Base-by-base conservation (phyloP, 768 basidiomycete species). In the Suillus tomentosus region DNA sequence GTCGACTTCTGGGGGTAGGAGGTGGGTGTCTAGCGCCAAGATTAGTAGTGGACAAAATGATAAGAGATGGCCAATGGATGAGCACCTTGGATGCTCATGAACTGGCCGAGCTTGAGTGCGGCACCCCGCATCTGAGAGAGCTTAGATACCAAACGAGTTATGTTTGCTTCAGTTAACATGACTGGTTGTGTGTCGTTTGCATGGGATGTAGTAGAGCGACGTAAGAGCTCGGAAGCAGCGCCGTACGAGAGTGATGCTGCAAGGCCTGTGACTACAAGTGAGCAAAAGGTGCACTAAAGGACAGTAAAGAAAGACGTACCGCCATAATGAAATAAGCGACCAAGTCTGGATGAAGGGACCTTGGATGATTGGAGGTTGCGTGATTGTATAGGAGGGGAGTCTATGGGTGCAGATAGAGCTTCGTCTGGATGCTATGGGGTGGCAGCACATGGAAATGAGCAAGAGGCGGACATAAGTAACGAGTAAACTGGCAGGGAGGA, bases 71-170 rank as follows among this genome's bases (percentile, higher is more conserved):
- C 8, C 4, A 5, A 24, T 27, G 17, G 3, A 47, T 7, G 66
- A 75, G 15, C 22, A 86, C 87, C 95, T 83, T 99, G 97, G 39
- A 99, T 98, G 73, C 95, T 96, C 82, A 99, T 83, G 72, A 99
- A 99, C 72, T 99, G 97, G 0, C 97, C 97, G 2, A 99, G 79
- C 76, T 99, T 99, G 65, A 99, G 81, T 1, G 97, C 97, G 0
- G 97, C 97, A 0, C 96, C 96, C 15, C 96, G 82, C 97, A 99
- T 99, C 73, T 90, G 86, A 0, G 93, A 89, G n/a, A 99, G 81
- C 70, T 96, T 97, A 2, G 88, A 87, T 1, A 99, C 97, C 0
- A 99, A 82, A 2, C 96, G 85, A 59, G 88, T 88, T 62, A 98
- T 83, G 72, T 99, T 99, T 8, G 90, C 89, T 74, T 97, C 95